These are phyloP conservation scores for Persicaria maculosa DNA, from an alignment of 148 eudicot species.

Conservation along the genomic window DNA sequence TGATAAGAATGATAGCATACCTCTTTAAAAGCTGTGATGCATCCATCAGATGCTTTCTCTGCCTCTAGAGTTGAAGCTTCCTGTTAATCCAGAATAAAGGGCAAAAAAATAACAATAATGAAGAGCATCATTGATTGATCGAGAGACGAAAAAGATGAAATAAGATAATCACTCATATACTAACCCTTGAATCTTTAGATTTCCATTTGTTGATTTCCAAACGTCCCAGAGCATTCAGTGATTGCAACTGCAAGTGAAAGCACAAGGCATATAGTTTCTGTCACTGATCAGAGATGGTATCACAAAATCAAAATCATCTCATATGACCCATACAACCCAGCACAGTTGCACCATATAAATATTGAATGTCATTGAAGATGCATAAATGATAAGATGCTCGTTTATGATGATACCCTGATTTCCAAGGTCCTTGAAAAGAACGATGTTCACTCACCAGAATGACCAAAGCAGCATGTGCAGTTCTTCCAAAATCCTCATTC, in stretches of 20 bases:
- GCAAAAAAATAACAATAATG: neutral
- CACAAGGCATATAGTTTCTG: neutral
- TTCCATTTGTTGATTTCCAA: constrained; percentile 51
- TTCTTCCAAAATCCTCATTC: constrained; percentile 22
- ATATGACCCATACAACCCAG: neutral
- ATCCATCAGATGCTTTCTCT: constrained; percentile 45
- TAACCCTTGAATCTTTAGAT: constrained; percentile 33
- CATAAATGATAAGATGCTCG: too few species aligned
- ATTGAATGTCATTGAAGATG: too few species aligned
- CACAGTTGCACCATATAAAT: too few species aligned
- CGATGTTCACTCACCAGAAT: constrained; percentile 49
- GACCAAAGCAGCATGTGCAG: constrained; percentile 37
- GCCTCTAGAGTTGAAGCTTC: constrained; percentile 33
- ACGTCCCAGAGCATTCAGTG: constrained; percentile 52
- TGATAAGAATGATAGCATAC: constrained; percentile 22
- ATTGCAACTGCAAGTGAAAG: constrained; percentile 57
- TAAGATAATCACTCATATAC: constrained; percentile 13
- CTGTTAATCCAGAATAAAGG: constrained; percentile 20
- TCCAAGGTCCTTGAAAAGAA: too few species aligned
- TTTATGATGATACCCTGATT: too few species aligned
- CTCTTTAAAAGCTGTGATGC: constrained; percentile 62
- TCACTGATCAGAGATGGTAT: neutral
- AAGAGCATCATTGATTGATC: neutral
- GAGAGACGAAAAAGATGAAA: neutral
- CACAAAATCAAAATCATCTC: neutral